Percentiles rank a stretch among this genome's conserved stretches.
These are phyloP conservation scores for Escallonia rubra DNA, from an alignment of 129 eudicot genomes.

Conservation along the genomic window DNA sequence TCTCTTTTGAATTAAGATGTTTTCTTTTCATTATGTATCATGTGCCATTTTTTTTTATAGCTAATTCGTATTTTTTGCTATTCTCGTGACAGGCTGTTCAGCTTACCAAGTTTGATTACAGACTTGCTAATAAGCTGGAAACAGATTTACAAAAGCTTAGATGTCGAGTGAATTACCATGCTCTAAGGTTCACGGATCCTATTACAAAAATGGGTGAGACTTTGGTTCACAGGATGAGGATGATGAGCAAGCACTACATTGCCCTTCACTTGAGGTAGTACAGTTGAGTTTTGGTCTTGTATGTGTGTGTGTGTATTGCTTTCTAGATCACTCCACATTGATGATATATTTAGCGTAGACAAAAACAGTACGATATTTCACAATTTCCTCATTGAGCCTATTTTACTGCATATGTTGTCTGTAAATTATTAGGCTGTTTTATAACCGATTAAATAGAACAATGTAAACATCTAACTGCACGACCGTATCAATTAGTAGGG, in stretches of 20 bases:
- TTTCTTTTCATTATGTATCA: too few species aligned
- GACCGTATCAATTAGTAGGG: too few species aligned
- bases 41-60: too few species aligned
- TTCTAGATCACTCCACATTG: slow-evolving; percentile 1
- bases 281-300: background rate
- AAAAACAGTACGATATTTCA: background rate
- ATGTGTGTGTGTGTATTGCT: background rate
- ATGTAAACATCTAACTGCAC: too few species aligned
- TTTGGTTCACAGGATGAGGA: slow-evolving; percentile 65
- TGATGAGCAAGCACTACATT: slow-evolving; percentile 62
- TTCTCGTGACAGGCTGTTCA: slow-evolving; percentile 64
- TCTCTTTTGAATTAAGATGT: too few species aligned
- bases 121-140: slow-evolving; percentile 73
- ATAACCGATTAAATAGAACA: too few species aligned
- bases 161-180: slow-evolving; percentile 88
- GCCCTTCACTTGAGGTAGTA: slow-evolving; percentile 80
- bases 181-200: slow-evolving; percentile 69
- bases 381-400: background rate
- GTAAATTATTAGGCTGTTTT: background rate
- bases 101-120: slow-evolving; percentile 80
- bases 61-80: background rate
- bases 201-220: slow-evolving; percentile 70
- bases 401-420: background rate
- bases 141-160: slow-evolving; percentile 85
- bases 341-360: slow-evolving; percentile 1